Base-by-base conservation (phyloP, 2,329 filamentous ascomycete genomes). In the Xylaria sp. region DNA sequence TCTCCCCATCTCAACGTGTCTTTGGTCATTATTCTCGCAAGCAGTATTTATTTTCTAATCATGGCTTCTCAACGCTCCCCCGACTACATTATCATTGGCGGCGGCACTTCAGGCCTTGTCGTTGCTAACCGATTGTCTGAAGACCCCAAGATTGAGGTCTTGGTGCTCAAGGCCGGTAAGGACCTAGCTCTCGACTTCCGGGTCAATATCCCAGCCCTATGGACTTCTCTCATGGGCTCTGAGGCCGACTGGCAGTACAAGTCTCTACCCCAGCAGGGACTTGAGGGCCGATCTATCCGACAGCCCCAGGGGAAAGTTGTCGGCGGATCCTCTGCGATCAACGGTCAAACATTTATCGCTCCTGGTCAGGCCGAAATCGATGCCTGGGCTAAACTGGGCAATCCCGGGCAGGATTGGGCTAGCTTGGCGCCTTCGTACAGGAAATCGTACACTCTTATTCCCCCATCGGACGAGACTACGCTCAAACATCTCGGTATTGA, bases 291-390 rank as follows among this genome's bases (percentile, higher is more conserved):
- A n/a, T 17, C 27, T 17, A 58, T 70, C 19, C 49, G 43, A 29
- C 25, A 47, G 1, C 58, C 66, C 1, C 67, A 63, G 33, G 66
- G 67, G 3, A 67, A 65, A 52, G 49, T 33, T 1, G 58, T 70
- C 4, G 69, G 68, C 27, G 68, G 69, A 3, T 70, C 68, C 4
- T 64, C 56, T 10, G 67, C 66, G 1, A 66, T 71, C 49, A 70
- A 71, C 27, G 67, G 67, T 9, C 66, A 66, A 29, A 57, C 65
- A 0, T 71, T 70, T 15, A 62, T 66, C 33, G 65, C 69, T 3
- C 53, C 58, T 3, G 53, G 47, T 4, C 54, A 68, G 41, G 40
- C 63, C 17, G 64, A 63, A 1, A 48, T 69, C 2, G 66, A 70
- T 44, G 62, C 56, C 5, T 71, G 66, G 67, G 67, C 62, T 1